Evolutionary conservation across 768 basidiomycete genomes (phyloP).

Genomic region (Phlegmacium glaucopus): DNA sequence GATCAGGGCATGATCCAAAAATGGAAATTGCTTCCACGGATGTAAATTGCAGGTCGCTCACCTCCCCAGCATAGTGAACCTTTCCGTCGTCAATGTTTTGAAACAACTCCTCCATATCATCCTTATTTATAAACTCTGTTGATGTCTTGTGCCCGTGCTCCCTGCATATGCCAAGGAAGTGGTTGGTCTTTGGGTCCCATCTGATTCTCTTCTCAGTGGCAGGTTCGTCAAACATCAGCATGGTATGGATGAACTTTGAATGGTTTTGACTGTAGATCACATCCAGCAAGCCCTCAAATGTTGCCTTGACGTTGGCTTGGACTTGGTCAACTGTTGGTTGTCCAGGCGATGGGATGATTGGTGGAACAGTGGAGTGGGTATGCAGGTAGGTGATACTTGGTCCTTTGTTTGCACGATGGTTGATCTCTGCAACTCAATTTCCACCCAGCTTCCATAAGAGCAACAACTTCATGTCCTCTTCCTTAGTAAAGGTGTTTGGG

Average conservation of each 20-base stretch:
- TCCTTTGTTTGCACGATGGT: slow-evolving; percentile 15
- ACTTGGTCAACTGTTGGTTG: slow-evolving; percentile 1
- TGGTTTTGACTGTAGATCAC: background rate
- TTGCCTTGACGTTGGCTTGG: background rate
- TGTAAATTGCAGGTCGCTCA: no score
- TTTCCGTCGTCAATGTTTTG: slow-evolving; percentile 8
- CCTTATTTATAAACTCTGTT: slow-evolving; percentile 16
- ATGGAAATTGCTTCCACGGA: no score
- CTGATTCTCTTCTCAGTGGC: slow-evolving; percentile 23
- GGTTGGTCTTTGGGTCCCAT: slow-evolving; percentile 23
- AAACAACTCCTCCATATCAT: slow-evolving; percentile 21
- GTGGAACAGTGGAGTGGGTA: slow-evolving; percentile 10
- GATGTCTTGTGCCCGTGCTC: slow-evolving; percentile 17
- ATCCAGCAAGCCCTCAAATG: background rate
- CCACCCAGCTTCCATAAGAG: slow-evolving; percentile 21
- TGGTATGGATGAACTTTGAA: slow-evolving; percentile 10
- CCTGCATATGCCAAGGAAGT: slow-evolving; percentile 24
- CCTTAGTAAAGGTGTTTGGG: slow-evolving; percentile 20
- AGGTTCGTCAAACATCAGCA: slow-evolving; percentile 31
- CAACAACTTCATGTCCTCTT: slow-evolving; percentile 16
- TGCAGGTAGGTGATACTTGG: slow-evolving; percentile 14
- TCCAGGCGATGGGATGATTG: slow-evolving; percentile 8
- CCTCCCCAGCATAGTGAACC: slow-evolving; percentile 24
- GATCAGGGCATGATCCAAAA: no score
- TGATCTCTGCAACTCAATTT: slow-evolving; percentile 18